A percentile compares a stretch with the other conserved stretches of the same genome.
phyloP scores from a whole-genome alignment of 2,329 filamentous ascomycete genomes.

The Reticulascus tulasneorum region DNA sequence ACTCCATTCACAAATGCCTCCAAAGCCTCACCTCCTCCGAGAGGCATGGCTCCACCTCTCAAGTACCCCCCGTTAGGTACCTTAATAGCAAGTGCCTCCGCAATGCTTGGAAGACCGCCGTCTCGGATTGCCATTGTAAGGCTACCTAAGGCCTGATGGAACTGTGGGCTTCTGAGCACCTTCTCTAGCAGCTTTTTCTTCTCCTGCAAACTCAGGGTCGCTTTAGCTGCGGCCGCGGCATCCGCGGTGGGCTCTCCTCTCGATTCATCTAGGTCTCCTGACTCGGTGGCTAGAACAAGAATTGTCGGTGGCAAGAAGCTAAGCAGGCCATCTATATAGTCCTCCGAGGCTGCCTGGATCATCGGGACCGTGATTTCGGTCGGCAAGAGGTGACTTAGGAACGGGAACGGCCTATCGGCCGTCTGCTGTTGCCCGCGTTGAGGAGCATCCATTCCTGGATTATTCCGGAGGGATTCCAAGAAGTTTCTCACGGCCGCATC shows the following conservation, averaged over 20 bases:
- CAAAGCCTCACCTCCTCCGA: slow-evolving; percentile 84
- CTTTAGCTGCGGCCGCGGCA: slow-evolving; percentile 67
- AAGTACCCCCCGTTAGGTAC: slow-evolving; percentile 84
- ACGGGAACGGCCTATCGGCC: slow-evolving; percentile 66
- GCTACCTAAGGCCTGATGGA: slow-evolving; percentile 79
- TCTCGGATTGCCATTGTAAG: slow-evolving; percentile 85
- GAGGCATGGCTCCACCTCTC: slow-evolving; percentile 71
- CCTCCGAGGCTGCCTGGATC: slow-evolving; percentile 61
- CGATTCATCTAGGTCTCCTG: slow-evolving; percentile 49
- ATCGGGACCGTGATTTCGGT: slow-evolving; percentile 74
- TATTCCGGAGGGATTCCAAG: slow-evolving; percentile 71
- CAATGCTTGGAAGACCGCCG: slow-evolving; percentile 84
- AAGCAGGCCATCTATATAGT: slow-evolving; percentile 70
- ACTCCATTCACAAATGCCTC: slow-evolving; percentile 89
- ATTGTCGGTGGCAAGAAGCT: slow-evolving; percentile 74
- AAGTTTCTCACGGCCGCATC: slow-evolving; percentile 82
- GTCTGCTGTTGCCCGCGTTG: slow-evolving; percentile 24
- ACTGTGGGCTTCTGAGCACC: slow-evolving; percentile 85
- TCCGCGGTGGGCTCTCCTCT: slow-evolving; percentile 69
- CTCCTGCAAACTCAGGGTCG: slow-evolving; percentile 67
- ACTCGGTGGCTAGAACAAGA: slow-evolving; percentile 69
- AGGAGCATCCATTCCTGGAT: slow-evolving; percentile 33
- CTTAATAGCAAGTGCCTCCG: slow-evolving; percentile 76
- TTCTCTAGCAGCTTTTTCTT: slow-evolving; percentile 78
- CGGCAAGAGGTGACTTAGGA: slow-evolving; percentile 80